phyloP scores from a whole-genome alignment of 495 filamentous ascomycete species.

The Trichodelitschia bisporula region DNA sequence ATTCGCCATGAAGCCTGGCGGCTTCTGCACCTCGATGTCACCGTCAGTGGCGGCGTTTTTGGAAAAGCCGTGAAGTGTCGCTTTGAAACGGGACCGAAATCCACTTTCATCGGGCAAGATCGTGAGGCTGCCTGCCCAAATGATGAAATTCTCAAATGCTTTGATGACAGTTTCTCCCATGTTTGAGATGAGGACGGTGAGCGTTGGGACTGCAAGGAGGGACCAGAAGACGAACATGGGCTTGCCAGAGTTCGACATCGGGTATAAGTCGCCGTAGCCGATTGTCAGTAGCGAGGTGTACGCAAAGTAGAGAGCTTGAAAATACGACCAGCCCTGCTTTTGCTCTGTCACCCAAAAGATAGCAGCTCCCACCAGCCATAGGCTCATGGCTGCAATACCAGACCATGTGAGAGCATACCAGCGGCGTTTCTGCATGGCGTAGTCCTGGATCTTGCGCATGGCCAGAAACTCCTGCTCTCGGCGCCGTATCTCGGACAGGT shows the following conservation, averaged over 20 bases:
- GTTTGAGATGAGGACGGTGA: slow-evolving; percentile 66
- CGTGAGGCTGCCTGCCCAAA: slow-evolving; percentile 46
- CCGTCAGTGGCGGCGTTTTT: slow-evolving; percentile 1
- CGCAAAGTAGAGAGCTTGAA: slow-evolving; percentile 53
- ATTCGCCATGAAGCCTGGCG: neutral
- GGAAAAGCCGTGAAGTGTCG: neutral
- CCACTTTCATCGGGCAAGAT: slow-evolving; percentile 46
- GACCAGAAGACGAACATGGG: slow-evolving; percentile 84
- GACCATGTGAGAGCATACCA: slow-evolving; percentile 48
- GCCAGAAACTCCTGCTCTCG: slow-evolving; percentile 53
- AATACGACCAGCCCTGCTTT: slow-evolving; percentile 48
- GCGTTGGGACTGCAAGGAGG: slow-evolving; percentile 53
- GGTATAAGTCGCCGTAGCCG: slow-evolving; percentile 60
- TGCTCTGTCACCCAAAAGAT: slow-evolving; percentile 38
- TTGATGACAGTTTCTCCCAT: slow-evolving; percentile 62
- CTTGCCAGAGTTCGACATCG: slow-evolving; percentile 43
- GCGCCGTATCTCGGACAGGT: slow-evolving; percentile 26
- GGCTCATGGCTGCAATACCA: slow-evolving; percentile 30
- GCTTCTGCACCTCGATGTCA: neutral
- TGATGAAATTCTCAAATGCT: slow-evolving; percentile 37
- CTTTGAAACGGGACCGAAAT: slow-evolving; percentile 8
- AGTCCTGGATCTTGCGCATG: slow-evolving; percentile 54
- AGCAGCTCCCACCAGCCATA: slow-evolving; percentile 61
- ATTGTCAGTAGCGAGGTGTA: slow-evolving; percentile 63
- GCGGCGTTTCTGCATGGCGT: slow-evolving; percentile 26